A percentile compares a stretch with the other conserved stretches of the same genome.
phyloP scores from a whole-genome alignment of 2,329 filamentous ascomycete species.

The Exserohilum rostratum region DNA sequence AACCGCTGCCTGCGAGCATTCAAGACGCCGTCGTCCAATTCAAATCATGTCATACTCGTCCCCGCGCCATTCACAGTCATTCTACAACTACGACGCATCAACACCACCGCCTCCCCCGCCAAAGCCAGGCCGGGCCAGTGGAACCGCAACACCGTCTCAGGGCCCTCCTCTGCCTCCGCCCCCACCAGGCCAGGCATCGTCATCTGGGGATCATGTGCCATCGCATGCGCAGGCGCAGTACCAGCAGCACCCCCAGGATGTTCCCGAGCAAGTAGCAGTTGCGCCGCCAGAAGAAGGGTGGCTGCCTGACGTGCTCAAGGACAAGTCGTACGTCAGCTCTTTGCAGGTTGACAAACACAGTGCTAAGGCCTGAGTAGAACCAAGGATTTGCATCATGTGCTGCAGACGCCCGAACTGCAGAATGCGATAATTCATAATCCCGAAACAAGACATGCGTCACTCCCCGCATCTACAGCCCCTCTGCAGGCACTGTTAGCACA shows the following conservation, averaged over 20 bases:
- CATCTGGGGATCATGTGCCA: conserved; percentile 22
- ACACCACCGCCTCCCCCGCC: conserved; percentile 57
- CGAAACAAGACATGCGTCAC: conserved; percentile 72
- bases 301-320: conserved; percentile 76
- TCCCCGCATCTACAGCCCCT: conserved; percentile 67
- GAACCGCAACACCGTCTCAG: conserved; percentile 49
- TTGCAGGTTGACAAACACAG: conserved; percentile 13
- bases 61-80: conserved; percentile 46
- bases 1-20: conserved; percentile 2
- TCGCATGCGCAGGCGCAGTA: conserved; percentile 24
- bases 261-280: conserved; percentile 23
- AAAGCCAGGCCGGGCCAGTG: conserved; percentile 50
- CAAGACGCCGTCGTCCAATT: neutral
- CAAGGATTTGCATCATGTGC: conserved; percentile 74
- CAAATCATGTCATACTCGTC: conserved; percentile 47
- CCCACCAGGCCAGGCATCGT: conserved; percentile 45
- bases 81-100: conserved; percentile 51
- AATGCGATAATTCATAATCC: conserved; percentile 74
- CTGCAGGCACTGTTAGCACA: conserved; percentile 69
- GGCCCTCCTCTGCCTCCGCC: conserved; percentile 55
- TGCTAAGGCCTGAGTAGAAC: conserved; percentile 61
- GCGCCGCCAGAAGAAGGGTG: conserved; percentile 66
- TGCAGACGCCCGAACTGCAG: conserved; percentile 70
- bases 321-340: conserved; percentile 72
- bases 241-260: conserved; percentile 25